Percentiles rank a stretch among this genome's conserved stretches.
Evolutionary conservation across 257 asterid genomes (phyloP).

Genomic region (Nicotiana undulata): DNA sequence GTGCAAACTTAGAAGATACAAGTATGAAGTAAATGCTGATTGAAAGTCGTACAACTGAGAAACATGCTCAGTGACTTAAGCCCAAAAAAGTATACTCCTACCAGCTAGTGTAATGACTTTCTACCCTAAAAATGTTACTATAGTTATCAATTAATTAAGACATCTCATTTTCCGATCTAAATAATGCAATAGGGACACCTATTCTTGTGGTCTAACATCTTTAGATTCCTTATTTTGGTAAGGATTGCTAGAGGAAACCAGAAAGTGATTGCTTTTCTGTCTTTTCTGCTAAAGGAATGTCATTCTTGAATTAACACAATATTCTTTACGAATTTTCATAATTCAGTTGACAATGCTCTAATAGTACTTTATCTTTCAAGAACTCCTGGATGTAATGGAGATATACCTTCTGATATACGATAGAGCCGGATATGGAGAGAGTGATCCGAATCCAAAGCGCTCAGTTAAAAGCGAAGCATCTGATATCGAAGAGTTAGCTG

Average conservation of each 20-base stretch:
- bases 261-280: background rate
- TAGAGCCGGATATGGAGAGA: conserved; percentile 95
- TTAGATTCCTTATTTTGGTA: background rate
- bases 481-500: conserved; percentile 86
- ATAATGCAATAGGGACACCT: too few species aligned
- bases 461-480: conserved; percentile 73
- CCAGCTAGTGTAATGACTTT: too few species aligned
- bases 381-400: conserved; percentile 48
- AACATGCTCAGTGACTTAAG: too few species aligned
- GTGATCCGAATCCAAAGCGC: conserved; percentile 76
- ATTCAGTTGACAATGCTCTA: conserved; percentile 10
- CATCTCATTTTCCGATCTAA: too few species aligned
- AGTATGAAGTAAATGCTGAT: too few species aligned
- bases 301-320: background rate
- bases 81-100: too few species aligned
- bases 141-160: too few species aligned
- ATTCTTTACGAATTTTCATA: background rate
- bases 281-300: background rate
- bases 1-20: too few species aligned
- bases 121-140: too few species aligned
- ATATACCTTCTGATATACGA: conserved; percentile 59
- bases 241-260: background rate
- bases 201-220: background rate
- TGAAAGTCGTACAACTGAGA: too few species aligned
- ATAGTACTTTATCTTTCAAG: conserved; percentile 36